Evolutionary conservation across 2,329 filamentous ascomycete genomes (phyloP), one percentile per base, ranked within the genome.

Genomic region (Beauveria australis): DNA sequence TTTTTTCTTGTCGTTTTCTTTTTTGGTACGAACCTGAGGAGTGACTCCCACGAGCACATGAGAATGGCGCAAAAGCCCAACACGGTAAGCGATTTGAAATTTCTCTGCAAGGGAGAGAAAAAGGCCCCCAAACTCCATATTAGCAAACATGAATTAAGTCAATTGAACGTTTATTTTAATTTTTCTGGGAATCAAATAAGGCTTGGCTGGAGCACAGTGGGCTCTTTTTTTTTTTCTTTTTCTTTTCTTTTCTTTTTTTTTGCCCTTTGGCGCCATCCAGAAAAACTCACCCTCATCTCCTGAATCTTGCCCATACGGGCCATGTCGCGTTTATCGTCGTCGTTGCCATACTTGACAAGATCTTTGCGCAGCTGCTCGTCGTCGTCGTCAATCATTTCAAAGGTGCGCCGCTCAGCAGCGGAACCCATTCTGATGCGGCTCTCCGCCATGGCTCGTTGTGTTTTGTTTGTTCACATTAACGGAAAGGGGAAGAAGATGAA

Each of bases 281-380:
- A 48, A 40, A 33, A 43, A 55, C 60, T 59, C 70, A 66, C 76
- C 63, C 76, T 74, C 62, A 81, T 71, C 56, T 81, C 76, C 60
- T 80, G 78, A 26, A 72, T 71, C 69, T 80, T 81, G 46, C 79
- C 79, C 74, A 81, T 72, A 22, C 78, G 75, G 33, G 71, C 70
- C 75, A 81, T 78, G 61, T 81, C 75, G 40, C 67, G 68, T 33
- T 73, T 71, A 65, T 79, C 77, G 24, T 67, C 40, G 3, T 62
- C 61, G 46, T 70, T 67, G 43, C 59, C 59, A 19, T 55, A 54
- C 33, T 55, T 61, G 52, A 46, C 44, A 3, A 61, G 51, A 24
- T 61, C 59, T 8, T 59, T 8, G 24, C 56, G 56, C 33, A 26
- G 22, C 37, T 59, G 16, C 59, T 67, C 63, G 63, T 70, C 66